Evolutionary conservation across 495 filamentous ascomycete genomes (phyloP), one percentile per base, ranked within the genome.

Genomic region (Aspergillus saccharolyticus): DNA sequence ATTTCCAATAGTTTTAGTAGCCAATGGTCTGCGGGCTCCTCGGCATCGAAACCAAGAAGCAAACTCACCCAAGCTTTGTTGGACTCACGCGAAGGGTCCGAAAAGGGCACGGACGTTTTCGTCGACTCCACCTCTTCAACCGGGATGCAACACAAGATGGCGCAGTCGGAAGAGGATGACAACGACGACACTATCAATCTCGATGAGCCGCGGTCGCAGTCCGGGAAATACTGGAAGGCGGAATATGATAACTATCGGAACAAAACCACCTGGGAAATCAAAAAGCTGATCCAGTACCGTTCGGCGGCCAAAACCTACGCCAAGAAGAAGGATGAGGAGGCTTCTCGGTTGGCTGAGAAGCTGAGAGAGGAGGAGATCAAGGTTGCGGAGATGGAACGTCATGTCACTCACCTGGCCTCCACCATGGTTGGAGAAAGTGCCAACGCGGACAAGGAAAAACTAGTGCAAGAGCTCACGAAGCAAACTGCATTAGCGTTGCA

Each of bases 221-320:
- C 91, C 2, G 92, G 91, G 2, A 86, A 86, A 67, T 96, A 93
- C 70, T 98, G 94, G 94, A 97, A 97, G 68, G 80, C 84, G 10
- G 85, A 96, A 68, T 96, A 89, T 63, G 87, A 95, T 56, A 83
- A 79, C 55, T 92, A 97, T 66, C 85, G 93, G 48, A 78, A 80
- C 30, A 86, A 88, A 45, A 93, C 91, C n/a, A 82, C 86, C 65
- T 74, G 78, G 12, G 89, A 92, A 66, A 88, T 93, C 70, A 85
- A 86, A 66, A 88, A 82, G 57, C 80, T 94, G 55, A 80, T 90
- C 45, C 87, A 86, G 62, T 89, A 91, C 71, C 89, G 89, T 68
- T 85, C 88, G 20, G 78, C 89, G 51, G 91, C 92, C 10, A 96
- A 91, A 69, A 88, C 85, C 48, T 97, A 89, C 67, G 94, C 94